Conservation (phyloP, 1,284 basidiomycete genomes). For the Trichosporon ovoides region DNA sequence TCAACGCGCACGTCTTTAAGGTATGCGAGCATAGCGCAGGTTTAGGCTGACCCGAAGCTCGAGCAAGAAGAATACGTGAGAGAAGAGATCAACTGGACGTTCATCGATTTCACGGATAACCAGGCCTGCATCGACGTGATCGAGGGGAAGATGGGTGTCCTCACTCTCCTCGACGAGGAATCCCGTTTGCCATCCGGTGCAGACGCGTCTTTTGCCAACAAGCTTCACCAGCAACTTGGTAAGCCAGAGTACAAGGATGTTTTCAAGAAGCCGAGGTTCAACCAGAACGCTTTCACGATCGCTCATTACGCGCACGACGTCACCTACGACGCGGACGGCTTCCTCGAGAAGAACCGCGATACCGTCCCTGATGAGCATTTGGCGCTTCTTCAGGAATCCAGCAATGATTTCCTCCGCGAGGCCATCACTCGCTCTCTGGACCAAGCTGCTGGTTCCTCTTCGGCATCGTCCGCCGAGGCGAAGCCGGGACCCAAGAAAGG, state of each 20-base stretch:
- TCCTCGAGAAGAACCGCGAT: constrained; percentile 98
- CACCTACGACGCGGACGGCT: constrained; percentile 96
- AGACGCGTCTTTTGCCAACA: constrained; percentile 88
- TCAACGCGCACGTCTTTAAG: constrained; percentile 98
- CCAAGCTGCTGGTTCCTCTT: constrained; percentile 50
- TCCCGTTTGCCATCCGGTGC: constrained; percentile 92
- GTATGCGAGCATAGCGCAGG: constrained; percentile 12
- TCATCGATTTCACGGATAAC: constrained; percentile 99
- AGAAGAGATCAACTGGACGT: constrained; percentile 98
- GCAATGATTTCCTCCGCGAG: constrained; percentile 89
- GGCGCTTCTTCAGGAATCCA: constrained; percentile 72
- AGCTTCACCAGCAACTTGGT: constrained; percentile 78
- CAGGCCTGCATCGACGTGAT: constrained; percentile 99
- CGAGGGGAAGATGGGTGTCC: constrained; percentile 91
- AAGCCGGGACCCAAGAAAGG: constrained; percentile 34
- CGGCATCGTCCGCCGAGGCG: constrained; percentile 5
- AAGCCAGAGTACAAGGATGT: constrained; percentile 82
- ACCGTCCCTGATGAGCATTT: constrained; percentile 99
- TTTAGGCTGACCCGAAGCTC: constrained; percentile 51
- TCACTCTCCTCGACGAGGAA: constrained; percentile 94
- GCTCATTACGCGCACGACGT: constrained; percentile 98
- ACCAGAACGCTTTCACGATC: constrained; percentile 94
- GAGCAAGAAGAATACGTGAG: constrained; percentile 99
- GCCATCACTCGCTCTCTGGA: constrained; percentile 84
- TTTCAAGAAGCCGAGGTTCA: constrained; percentile 98